Evolutionary conservation across 768 basidiomycete genomes (phyloP).

Genomic region (Tricholomella constricta): DNA sequence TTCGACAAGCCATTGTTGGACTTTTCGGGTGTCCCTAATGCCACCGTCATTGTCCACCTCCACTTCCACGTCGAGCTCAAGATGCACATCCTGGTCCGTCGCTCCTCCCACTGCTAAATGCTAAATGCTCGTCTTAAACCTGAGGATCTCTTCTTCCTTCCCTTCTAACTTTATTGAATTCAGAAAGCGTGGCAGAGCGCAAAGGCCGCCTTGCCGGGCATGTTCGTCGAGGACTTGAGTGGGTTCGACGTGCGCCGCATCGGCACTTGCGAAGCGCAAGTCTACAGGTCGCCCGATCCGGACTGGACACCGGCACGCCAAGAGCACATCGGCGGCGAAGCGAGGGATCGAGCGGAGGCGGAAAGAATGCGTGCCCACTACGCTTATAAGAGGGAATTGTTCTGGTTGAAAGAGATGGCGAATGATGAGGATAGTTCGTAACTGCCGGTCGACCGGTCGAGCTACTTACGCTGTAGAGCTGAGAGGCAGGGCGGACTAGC

Average conservation of each 20-base stretch:
- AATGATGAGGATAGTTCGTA: no score
- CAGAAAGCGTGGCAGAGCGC: not conserved
- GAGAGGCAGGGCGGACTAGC: no score
- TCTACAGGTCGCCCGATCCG: not conserved
- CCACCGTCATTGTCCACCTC: not conserved
- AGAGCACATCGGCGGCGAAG: slow-evolving; percentile 2
- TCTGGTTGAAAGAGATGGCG: no score
- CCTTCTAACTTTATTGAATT: no score
- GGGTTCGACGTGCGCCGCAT: not conserved
- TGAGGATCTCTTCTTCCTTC: no score
- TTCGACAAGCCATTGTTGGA: not conserved
- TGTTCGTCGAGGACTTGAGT: not conserved
- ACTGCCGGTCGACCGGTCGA: no score
- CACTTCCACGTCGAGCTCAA: not conserved
- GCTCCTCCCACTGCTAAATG: no score
- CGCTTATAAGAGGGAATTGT: no score
- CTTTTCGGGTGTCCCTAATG: slow-evolving; percentile 3
- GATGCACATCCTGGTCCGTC: not conserved
- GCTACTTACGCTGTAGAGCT: no score
- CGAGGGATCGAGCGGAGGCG: not conserved
- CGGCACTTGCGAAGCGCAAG: no score
- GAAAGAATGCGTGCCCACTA: not conserved
- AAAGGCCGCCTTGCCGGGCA: not conserved
- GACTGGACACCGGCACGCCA: not conserved
- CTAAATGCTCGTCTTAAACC: no score